Base-by-base conservation (phyloP, 2,329 filamentous ascomycete species). In the Trichoderma oligosporum region DNA sequence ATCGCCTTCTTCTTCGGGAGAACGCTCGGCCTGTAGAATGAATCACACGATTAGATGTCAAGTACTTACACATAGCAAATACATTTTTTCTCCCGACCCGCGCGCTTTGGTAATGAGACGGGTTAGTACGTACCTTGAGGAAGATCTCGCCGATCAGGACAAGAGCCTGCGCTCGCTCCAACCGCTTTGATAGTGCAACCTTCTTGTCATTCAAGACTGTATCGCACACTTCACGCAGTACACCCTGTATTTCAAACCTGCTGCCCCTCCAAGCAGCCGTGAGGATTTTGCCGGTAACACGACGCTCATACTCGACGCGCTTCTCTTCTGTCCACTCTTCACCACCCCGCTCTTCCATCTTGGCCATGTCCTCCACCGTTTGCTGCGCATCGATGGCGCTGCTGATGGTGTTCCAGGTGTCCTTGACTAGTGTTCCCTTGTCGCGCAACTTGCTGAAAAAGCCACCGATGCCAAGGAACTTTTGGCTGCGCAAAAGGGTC, bases 281-380 rank as follows among this genome's bases (percentile, higher is more conserved):
- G 36, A 99, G 82, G 63, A 99, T 97, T 82, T 99, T 99, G 68
- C 94, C 94, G 8, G 94, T 99, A 22, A 97, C 93, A 65, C 88
- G 86, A 69, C 93, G 87, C 79, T 97, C 94, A 68, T 96, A 97
- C 76, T 99, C 94, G 39, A 87, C 86, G 75, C 92, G 91, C 79
- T 89, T 92, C 84, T 97, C 94, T 61, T 99, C 94, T 1, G 94
- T 97, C 94, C 94, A 99, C 61, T 96, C 91, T 56, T 97, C 94
- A 48, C 94, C 94, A 53, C 93, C 94, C 68, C 87, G 86, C 78
- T 97, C 89, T 76, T 99, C 94, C 74, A 93, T 81, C 72, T 93
- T 91, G 55, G 91, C 92, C 94, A 99, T 97, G 73, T 97, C 93
- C 77, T 99, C 93, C 85, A 99, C 96, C 60, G 92, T 96, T 78